Base-by-base conservation (phyloP, 768 basidiomycete species). In the Mycena kentingensis region DNA sequence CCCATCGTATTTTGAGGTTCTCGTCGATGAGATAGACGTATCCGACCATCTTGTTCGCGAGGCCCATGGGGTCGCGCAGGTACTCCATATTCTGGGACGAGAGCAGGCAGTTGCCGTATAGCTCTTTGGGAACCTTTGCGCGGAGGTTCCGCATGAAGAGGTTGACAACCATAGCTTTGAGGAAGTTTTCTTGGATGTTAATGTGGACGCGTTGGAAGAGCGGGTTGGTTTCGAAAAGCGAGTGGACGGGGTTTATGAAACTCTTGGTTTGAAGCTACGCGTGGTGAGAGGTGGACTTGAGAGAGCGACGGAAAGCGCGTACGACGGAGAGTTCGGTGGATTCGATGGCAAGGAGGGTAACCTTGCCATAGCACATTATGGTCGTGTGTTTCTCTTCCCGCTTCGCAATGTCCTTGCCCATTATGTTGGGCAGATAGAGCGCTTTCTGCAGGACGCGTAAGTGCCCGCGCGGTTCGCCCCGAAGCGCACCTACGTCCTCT, bases 21-120 rank as follows among this genome's bases (percentile, higher is more conserved):
- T 86, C 81, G 65, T 98, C 96, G 24, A 98, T 82, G 12, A 98
- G 76, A 64, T 88, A 98, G 13, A 95, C 86, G 64, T 96, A 97
- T 18, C 95, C 96, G 26, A 98, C 81, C 63, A 89, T 85, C 66
- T 85, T 88, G 71, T 98, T 98, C 26, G 83, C 82, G 78, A 96
- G 87, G 1, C 93, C 92, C 38, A 98, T 72, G 4, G 90, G 84
- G 32, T 92, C 88, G 27, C 91, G 86, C 15, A 90, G 69, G 65
- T 90, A 90, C 70, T 90, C 93, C 76, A 95, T 80, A 64, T 87
- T 90, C 62, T 94, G 89, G 48, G 77, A 81, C 3, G 91, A 90
- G 49, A 93, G 79, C 38, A 94, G 73, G 67, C 93, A 95, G 8
- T 79, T 87, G 5, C 82, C 53, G 35, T 90, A 90, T 29, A 86